phyloP scores from a whole-genome alignment of 805 yeast genomes.

The Nakazawaea ambrosiae region DNA sequence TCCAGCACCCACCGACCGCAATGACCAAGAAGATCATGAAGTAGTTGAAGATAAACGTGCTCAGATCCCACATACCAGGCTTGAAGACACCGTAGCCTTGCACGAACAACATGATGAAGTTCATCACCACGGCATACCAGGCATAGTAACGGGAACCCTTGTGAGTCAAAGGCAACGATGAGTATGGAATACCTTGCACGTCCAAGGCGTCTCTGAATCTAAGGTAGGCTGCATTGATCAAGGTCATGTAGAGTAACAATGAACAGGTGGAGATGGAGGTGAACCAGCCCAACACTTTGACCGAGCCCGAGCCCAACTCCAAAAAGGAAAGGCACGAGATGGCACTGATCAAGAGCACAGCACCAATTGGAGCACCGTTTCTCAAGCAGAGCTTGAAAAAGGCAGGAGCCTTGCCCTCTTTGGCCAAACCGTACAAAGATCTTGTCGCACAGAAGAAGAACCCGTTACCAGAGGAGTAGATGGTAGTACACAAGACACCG shows the following conservation, averaged over 20 bases:
- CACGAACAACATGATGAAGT: constrained; percentile 31
- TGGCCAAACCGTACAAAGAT: constrained; percentile 62
- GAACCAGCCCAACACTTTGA: constrained; percentile 65
- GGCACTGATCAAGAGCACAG: constrained; percentile 44
- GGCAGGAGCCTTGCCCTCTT: constrained; percentile 65
- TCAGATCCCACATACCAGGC: constrained; percentile 30
- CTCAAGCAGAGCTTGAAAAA: constrained; percentile 56
- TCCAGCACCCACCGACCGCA: constrained; percentile 29
- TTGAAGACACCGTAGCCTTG: constrained; percentile 37
- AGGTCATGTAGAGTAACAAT: constrained; percentile 55
- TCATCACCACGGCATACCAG: constrained; percentile 15
- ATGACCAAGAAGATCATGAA: constrained; percentile 32
- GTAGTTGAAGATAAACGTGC: constrained; percentile 31
- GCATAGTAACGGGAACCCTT: constrained; percentile 28
- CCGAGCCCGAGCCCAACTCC: constrained; percentile 54
- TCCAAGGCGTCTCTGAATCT: constrained; percentile 54
- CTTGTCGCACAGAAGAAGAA: constrained; percentile 65
- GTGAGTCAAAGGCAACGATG: constrained; percentile 41
- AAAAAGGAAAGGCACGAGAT: constrained; percentile 66
- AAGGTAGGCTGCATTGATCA: constrained; percentile 50
- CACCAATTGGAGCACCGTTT: constrained; percentile 67
- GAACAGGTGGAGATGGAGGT: constrained; percentile 65
- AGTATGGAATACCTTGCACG: constrained; percentile 43
- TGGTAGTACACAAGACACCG: constrained; percentile 64
- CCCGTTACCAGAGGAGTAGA: constrained; percentile 79